phyloP scores from a whole-genome alignment of 2,329 filamentous ascomycete genomes.

The Fusarium staphyleae region DNA sequence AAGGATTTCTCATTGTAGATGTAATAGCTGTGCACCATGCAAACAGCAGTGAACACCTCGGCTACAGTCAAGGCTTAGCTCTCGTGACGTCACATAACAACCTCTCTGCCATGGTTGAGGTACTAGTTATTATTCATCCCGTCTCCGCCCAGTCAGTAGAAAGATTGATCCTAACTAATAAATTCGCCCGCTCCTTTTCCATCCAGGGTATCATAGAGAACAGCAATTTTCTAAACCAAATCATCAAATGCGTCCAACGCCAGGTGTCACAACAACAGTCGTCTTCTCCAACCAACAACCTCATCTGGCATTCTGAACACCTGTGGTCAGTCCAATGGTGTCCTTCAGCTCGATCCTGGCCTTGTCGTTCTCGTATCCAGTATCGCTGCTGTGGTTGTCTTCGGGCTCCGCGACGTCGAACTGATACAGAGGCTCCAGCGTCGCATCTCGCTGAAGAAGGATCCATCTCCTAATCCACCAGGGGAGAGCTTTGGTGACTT shows the following conservation, averaged over 20 bases:
- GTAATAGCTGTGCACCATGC: neutral
- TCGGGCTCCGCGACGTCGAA: constrained; percentile 48
- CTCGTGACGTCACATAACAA: constrained; percentile 21
- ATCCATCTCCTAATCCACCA: constrained; percentile 68
- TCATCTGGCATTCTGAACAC: constrained; percentile 25
- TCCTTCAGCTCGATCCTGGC: constrained; percentile 50
- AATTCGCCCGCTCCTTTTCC: constrained; percentile 33
- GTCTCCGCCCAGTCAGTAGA: constrained; percentile 9
- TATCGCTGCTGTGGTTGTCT: constrained; percentile 42
- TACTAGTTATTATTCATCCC: no score
- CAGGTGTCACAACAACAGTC: constrained; percentile 15
- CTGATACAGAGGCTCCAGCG: constrained; percentile 53
- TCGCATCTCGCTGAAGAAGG: constrained; percentile 54
- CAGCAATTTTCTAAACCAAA: constrained; percentile 18
- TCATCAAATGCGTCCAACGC: constrained; percentile 22
- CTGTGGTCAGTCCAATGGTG: constrained; percentile 42
- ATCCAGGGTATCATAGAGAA: constrained; percentile 39
- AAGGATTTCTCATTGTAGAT: constrained; percentile 10
- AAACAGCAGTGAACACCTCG: neutral
- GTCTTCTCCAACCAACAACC: neutral
- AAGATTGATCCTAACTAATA: constrained; percentile 22
- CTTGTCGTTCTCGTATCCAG: constrained; percentile 49
- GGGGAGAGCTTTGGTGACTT: constrained; percentile 62
- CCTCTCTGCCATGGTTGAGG: constrained; percentile 5
- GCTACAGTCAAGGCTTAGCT: constrained; percentile 8